Conservation (phyloP, 352 stramenopile species). For the Pythium rishiriense region DNA sequence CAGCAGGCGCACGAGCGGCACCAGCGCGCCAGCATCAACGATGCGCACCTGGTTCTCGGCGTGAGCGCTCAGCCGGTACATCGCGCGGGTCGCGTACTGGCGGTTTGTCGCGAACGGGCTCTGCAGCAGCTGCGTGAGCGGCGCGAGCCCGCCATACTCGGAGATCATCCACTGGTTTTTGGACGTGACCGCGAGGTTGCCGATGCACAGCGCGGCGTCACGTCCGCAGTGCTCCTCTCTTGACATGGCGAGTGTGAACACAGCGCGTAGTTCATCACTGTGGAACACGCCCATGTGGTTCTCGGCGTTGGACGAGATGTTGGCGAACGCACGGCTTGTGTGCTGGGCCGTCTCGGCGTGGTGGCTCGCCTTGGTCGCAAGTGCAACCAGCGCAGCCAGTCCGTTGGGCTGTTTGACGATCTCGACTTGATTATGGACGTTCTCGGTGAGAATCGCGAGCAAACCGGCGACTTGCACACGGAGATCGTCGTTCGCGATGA, state of each 20-base stretch:
- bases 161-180: conserved; percentile 91
- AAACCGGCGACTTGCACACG: conserved; percentile 87
- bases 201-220: conserved; percentile 92
- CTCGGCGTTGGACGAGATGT: conserved; percentile 91
- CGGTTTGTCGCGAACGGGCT: conserved; percentile 70
- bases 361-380: conserved; percentile 53
- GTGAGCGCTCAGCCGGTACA: conserved; percentile 90
- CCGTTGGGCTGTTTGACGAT: conserved; percentile 77
- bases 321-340: conserved; percentile 88
- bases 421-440: conserved; percentile 87
- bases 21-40: conserved; percentile 79
- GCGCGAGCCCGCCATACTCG: conserved; percentile 80
- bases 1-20: conserved; percentile 72
- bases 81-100: conserved; percentile 80
- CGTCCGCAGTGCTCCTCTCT: conserved; percentile 85
- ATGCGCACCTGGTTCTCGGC: conserved; percentile 88
- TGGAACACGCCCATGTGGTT: conserved; percentile 90
- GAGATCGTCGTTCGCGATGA: conserved; percentile 73
- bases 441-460: conserved; percentile 92
- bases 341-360: conserved; percentile 84
- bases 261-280: conserved; percentile 65
- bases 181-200: conserved; percentile 91
- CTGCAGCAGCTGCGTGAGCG: conserved; percentile 79
- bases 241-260: conserved; percentile 75
- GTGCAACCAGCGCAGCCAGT: conserved; percentile 66